phyloP scores from a whole-genome alignment of 2,329 filamentous ascomycete species.

The Chaetomiaceae sp. region DNA sequence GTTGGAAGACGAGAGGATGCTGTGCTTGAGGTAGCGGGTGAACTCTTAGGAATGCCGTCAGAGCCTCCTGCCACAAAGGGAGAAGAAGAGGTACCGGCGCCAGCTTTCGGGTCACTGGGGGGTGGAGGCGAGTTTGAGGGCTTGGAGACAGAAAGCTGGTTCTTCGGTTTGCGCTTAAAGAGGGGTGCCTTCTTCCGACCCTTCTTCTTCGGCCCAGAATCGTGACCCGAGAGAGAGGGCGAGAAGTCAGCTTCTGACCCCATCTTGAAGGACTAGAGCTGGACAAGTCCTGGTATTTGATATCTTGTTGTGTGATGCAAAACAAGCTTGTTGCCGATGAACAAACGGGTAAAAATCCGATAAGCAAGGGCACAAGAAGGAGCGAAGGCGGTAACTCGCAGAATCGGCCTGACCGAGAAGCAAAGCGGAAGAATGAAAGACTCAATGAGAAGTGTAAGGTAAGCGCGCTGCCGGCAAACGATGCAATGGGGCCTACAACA shows the following conservation, averaged over 20 bases:
- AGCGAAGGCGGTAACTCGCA: conserved; percentile 3
- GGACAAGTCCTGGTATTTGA: not conserved
- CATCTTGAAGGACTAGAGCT: not conserved
- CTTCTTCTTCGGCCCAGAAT: not conserved
- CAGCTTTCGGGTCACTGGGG: not conserved
- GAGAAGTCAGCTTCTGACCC: not conserved
- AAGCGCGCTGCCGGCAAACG: not conserved
- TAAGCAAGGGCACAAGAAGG: not conserved
- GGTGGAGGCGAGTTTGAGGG: not conserved
- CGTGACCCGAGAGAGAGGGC: not conserved
- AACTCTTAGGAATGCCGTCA: not conserved
- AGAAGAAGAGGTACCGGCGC: not conserved
- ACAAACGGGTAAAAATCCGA: not conserved
- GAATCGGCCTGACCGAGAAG: not conserved
- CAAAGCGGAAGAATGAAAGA: not conserved
- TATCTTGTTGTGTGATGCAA: not conserved
- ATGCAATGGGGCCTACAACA: conserved; percentile 6
- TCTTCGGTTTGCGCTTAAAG: conserved; percentile 14
- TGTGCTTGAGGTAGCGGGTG: not conserved
- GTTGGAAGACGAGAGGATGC: not conserved
- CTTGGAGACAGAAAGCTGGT: conserved; percentile 16
- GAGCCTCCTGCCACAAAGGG: not conserved
- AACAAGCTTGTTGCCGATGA: not conserved
- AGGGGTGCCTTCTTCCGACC: conserved; percentile 1
- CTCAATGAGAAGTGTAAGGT: not conserved